These are phyloP conservation scores for Skeletonema potamos DNA, from an alignment of 108 stramenopile species.

Conservation along the genomic window DNA sequence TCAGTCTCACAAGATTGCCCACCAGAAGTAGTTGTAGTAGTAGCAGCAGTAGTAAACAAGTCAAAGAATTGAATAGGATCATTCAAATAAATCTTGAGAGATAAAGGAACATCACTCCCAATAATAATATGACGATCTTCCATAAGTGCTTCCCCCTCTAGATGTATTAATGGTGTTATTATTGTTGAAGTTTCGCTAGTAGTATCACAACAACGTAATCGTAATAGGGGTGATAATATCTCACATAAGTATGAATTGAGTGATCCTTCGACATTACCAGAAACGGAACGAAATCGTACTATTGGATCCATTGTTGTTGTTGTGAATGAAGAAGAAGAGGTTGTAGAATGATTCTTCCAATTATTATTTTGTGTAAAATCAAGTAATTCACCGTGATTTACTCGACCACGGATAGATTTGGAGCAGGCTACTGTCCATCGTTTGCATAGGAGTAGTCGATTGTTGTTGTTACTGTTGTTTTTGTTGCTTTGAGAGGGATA, in stretches of 20 bases:
- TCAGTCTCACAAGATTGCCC: background rate
- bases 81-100: constrained; percentile 38
- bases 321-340: background rate
- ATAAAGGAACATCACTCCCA: constrained; percentile 68
- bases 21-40: background rate
- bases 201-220: background rate
- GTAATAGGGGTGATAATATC: constrained; percentile 59
- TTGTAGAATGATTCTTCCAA: background rate
- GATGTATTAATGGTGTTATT: constrained; percentile 32
- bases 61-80: constrained; percentile 55
- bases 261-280: constrained; percentile 17
- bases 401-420: constrained; percentile 38
- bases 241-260: constrained; percentile 48
- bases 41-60: constrained; percentile 29
- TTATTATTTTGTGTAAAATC: constrained; percentile 34
- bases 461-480: background rate
- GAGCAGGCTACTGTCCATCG: constrained; percentile 63
- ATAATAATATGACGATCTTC: constrained; percentile 60
- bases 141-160: constrained; percentile 65
- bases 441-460: constrained; percentile 64
- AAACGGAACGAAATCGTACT: constrained; percentile 52
- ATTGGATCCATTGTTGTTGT: constrained; percentile 25
- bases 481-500: background rate
- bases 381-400: constrained; percentile 33
- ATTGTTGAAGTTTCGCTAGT: background rate